phyloP scores from a whole-genome alignment of 331 rosid genomes.

The Erythrophleum ivorense region DNA sequence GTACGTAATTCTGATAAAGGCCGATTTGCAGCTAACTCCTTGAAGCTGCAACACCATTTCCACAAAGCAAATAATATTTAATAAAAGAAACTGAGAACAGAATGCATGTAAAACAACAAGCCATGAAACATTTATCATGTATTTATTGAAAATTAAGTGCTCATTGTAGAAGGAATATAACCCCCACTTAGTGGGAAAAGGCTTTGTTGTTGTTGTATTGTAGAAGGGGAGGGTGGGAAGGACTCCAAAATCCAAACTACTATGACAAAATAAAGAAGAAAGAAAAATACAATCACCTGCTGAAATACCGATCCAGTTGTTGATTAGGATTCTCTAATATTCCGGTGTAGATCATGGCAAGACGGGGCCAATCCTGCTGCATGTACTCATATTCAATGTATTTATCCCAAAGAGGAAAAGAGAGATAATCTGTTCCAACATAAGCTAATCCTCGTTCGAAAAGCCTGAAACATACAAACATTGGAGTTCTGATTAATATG shows the following conservation, averaged over 20 bases:
- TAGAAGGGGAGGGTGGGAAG: not conserved
- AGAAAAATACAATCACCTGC: slow-evolving; percentile 60
- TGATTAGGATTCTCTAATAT: slow-evolving; percentile 95
- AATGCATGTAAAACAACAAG: not conserved
- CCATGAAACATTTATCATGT: not conserved
- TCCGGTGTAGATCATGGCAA: slow-evolving; percentile 87
- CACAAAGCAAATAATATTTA: slow-evolving; percentile 29
- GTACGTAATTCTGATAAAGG: slow-evolving; percentile 79
- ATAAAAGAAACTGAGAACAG: not conserved
- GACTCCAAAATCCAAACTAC: slow-evolving; percentile 4
- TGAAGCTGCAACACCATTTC: slow-evolving; percentile 69
- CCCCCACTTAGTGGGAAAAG: too few relatives aligned
- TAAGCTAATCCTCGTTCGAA: slow-evolving; percentile 95
- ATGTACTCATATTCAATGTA: slow-evolving; percentile 95
- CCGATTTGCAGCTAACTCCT: slow-evolving; percentile 88
- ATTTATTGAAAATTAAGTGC: not conserved
- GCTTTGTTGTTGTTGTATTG: not conserved
- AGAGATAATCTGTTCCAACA: slow-evolving; percentile 97
- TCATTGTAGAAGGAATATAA: not conserved
- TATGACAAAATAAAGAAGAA: not conserved
- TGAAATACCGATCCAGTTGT: slow-evolving; percentile 90
- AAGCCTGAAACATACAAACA: slow-evolving; percentile 73
- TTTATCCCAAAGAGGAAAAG: slow-evolving; percentile 96
- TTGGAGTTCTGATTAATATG: slow-evolving; percentile 45
- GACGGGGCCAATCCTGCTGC: slow-evolving; percentile 97